A percentile compares a stretch with the other conserved stretches of the same genome.
phyloP scores from a whole-genome alignment of 371 early-diverging fungal species.

The Nematocida major region DNA sequence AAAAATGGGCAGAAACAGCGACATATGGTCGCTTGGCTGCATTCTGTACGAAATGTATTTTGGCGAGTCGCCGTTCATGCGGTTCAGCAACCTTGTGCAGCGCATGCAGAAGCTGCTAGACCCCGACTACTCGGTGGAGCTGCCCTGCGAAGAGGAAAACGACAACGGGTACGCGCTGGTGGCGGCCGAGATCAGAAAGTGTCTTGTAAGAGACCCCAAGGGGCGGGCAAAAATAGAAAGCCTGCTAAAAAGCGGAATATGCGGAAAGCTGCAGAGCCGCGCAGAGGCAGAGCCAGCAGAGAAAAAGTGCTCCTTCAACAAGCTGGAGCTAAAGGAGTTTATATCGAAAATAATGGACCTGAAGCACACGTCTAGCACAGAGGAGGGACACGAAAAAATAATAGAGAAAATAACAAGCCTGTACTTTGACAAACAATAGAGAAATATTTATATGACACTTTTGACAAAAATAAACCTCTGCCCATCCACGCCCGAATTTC shows the following conservation, averaged over 20 bases:
- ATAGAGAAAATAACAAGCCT: conserved; percentile 44
- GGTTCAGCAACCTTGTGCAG: conserved; percentile 45
- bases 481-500: too few relatives aligned
- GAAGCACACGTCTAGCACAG: conserved; percentile 33
- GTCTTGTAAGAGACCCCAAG: conserved; percentile 36
- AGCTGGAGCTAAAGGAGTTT: conserved; percentile 11
- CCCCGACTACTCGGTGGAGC: conserved; percentile 21
- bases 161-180: conserved; percentile 17
- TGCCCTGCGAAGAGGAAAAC: conserved; percentile 10
- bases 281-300: background rate
- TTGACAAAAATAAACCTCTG: too few relatives aligned
- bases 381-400: conserved; percentile 28
- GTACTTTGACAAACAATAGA: background rate
- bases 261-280: too few relatives aligned
- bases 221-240: conserved; percentile 32
- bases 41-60: conserved; percentile 81
- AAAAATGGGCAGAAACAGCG: conserved; percentile 66
- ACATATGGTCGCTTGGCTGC: conserved; percentile 92
- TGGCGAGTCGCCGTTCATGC: conserved; percentile 50
- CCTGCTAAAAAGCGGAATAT: conserved; percentile 23
- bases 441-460: background rate
- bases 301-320: conserved; percentile 17
- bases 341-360: conserved; percentile 51
- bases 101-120: conserved; percentile 51
- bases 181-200: conserved; percentile 23